Evolutionary conservation across 768 basidiomycete genomes (phyloP), one percentile per base, ranked within the genome.

Genomic region (Lactarius indigo): DNA sequence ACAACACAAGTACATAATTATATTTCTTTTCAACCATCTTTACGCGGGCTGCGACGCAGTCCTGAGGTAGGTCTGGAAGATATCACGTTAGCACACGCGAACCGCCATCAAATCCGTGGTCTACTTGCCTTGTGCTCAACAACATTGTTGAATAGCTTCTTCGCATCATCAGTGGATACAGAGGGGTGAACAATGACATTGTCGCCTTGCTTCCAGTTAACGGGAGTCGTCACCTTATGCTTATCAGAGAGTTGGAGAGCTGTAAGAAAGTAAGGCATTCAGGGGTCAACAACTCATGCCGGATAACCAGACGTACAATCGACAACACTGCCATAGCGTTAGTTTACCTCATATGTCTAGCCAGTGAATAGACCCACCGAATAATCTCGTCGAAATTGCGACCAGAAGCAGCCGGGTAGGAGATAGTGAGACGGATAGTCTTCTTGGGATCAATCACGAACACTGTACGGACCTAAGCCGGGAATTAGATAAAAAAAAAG

Each of bases 371-470:
- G 18, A 67, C 73, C 65, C 28, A 83, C 82, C 88, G 83, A 65
- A 89, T 66, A 72, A 89, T 82, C 78, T 89, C 87, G 69, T 84
- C 83, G 75, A 97, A 96, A 84, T 95, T 96, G 74, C 94, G 91
- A 54, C 96, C 97, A 72, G 96, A 95, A 15, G 94, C 89, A 58
- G 96, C 96, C 65, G 97, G 97, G 82, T 98, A 98, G 31, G 94
- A 80, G 70, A 99, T 73, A 18, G 87, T 92, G 73, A 97, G 80
- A 68, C 96, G 91, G 75, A 99, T 97, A 73, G 87, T 84, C 81
- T 97, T 94, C 80, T 93, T 94, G 55, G 97, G 96, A 80, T 99
- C 97, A 74, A 99, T 94, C 70, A 99, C 81, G 78, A 96, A 99
- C 68, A 99, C 97, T 9, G 94, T 97, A 67, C 97, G 90, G 78